Evolutionary conservation across 345 rosid genomes (phyloP), one percentile per base, ranked within the genome.

Genomic region (Eucalyptus shirleyi): DNA sequence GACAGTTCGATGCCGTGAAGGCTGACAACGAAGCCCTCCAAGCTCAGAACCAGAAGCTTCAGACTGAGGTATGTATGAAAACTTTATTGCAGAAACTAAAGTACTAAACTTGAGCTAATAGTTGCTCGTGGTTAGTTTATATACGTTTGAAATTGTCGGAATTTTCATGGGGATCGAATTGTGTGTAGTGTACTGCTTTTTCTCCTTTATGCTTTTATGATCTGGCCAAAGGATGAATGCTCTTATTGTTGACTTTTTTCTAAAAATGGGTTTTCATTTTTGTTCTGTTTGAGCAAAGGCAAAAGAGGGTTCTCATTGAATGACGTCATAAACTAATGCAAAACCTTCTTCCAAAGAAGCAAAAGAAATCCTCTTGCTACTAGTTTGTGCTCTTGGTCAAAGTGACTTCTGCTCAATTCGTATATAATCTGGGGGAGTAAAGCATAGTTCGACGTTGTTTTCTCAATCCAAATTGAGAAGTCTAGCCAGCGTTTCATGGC

Each of bases 11-110:
- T 55, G 93, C 94, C 19, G 88, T 96, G 86, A 98, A 98, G 94
- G 94, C 96, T 67, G 96, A 96, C 90, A 96, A 96, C 51, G 97
- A 96, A 89, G 91, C 94, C 60, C 99, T 98, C 81, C 97, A 94
- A 93, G 93, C 97, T 80, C 99, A 96, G 60, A 97, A 98, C 95
- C 98, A 95, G 80, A 95, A 94, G 87, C 96, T 98, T 62, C 99
- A 96, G 86, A 94, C 96, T 42, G 95, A 98, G 99, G 99, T 96
- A 62, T 8, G 90, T 42, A 15, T 26, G 87, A 86, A 50, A 86
- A 86, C 24, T 86, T 86, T 86, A 34, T 5, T 32, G 87, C 62
- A 30, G 83, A 77, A 72, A 13, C 83, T 21, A 6, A 77, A 37
- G 47, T 37, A 40, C 47, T 77, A 23, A 37, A 12, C 83, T 77